These are phyloP conservation scores for Penicillium sp. DNA, from an alignment of 2,329 filamentous ascomycete genomes.

Conservation along the genomic window DNA sequence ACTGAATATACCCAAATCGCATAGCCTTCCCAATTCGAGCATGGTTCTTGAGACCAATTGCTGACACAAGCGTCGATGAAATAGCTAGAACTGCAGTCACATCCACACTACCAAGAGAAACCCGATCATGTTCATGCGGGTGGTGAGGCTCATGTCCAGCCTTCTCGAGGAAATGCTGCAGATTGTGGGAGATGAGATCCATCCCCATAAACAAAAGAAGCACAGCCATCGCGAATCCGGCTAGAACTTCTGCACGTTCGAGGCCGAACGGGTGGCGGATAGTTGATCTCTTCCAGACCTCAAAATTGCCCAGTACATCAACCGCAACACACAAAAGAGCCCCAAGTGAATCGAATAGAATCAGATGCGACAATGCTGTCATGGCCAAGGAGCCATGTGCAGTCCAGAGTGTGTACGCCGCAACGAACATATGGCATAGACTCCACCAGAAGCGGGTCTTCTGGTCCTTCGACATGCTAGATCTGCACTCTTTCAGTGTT, in stretches of 20 bases:
- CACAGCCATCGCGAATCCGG: constrained; percentile 93
- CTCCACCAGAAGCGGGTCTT: constrained; percentile 83
- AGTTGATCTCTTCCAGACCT: constrained; percentile 91
- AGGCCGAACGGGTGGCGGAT: constrained; percentile 91
- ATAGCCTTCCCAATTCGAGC: constrained; percentile 88
- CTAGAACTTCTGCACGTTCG: constrained; percentile 87
- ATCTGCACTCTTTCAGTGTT: constrained; percentile 81
- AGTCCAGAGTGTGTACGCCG: constrained; percentile 79
- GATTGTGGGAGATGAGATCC: constrained; percentile 87
- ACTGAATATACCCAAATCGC: constrained; percentile 77
- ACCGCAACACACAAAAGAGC: constrained; percentile 88
- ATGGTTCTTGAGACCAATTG: constrained; percentile 84
- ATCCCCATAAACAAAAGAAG: constrained; percentile 97
- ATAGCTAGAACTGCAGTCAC: constrained; percentile 79
- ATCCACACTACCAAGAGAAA: constrained; percentile 75
- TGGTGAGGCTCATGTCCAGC: constrained; percentile 73
- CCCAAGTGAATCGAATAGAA: constrained; percentile 92
- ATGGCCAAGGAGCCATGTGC: constrained; percentile 84
- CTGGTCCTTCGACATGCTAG: constrained; percentile 86
- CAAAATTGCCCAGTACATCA: constrained; percentile 92
- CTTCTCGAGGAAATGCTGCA: constrained; percentile 87
- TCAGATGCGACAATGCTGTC: constrained; percentile 86
- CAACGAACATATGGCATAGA: constrained; percentile 78
- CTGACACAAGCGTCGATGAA: constrained; percentile 76
- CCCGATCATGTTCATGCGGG: constrained; percentile 61